These are phyloP conservation scores for Tardiomyces blankii DNA, from an alignment of 1,139 yeast genomes.

Conservation along the genomic window DNA sequence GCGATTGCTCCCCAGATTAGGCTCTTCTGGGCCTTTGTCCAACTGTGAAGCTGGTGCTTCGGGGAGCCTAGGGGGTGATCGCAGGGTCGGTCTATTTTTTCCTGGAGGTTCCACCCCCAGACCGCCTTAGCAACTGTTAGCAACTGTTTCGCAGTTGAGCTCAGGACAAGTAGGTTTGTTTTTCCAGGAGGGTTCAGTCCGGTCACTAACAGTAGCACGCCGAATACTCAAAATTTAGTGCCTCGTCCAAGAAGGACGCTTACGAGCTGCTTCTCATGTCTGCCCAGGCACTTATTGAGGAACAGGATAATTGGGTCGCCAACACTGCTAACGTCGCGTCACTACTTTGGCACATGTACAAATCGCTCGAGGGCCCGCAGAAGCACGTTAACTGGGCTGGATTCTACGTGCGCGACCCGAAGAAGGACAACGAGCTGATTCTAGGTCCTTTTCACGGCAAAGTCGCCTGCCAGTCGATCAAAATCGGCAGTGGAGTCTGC, in stretches of 20 bases:
- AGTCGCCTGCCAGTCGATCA: slow-evolving; percentile 83
- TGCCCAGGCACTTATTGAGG: slow-evolving; percentile 51
- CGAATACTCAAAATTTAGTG: slow-evolving; percentile 9
- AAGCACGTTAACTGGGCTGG: slow-evolving; percentile 81
- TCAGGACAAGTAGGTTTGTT: too few relatives aligned
- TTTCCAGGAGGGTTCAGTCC: too few relatives aligned
- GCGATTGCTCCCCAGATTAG: too few relatives aligned
- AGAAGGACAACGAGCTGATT: slow-evolving; percentile 37
- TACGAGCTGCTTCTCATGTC: slow-evolving; percentile 49
- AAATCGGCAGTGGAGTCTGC: slow-evolving; percentile 80
- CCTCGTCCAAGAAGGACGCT: slow-evolving; percentile 50
- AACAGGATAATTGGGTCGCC: slow-evolving; percentile 74
- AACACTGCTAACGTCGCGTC: slow-evolving; percentile 81
- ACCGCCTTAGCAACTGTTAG: too few relatives aligned
- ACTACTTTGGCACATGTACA: slow-evolving; percentile 79
- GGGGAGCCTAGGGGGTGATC: too few relatives aligned
- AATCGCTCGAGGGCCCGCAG: slow-evolving; percentile 32
- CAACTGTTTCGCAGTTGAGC: too few relatives aligned
- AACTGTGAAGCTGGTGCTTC: too few relatives aligned
- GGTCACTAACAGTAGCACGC: slow-evolving; percentile 7
- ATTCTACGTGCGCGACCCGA: slow-evolving; percentile 49
- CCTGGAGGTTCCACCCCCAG: too few relatives aligned
- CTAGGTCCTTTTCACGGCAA: slow-evolving; percentile 95
- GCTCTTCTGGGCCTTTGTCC: too few relatives aligned
- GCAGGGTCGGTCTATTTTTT: too few relatives aligned